A percentile compares a stretch with the other conserved stretches of the same genome.
phyloP scores from a whole-genome alignment of 352 stramenopile genomes.

The Phytophthora crassamura region DNA sequence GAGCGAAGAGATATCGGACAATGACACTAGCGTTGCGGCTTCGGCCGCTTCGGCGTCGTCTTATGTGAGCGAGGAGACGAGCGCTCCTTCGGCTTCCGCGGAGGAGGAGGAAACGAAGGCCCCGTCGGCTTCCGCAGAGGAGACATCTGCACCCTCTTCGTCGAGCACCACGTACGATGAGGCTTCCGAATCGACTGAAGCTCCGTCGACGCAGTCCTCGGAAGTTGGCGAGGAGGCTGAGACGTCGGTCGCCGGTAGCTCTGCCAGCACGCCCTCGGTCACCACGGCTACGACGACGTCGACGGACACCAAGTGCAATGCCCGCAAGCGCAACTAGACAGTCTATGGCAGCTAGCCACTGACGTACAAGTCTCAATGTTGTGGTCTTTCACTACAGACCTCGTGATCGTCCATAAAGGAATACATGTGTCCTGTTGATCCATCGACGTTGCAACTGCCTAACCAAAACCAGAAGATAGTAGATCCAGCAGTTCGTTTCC shows the following conservation, averaged over 20 bases:
- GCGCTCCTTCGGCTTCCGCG: conserved; percentile 3
- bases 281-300: conserved; percentile 7
- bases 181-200: conserved; percentile 11
- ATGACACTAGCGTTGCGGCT: no score
- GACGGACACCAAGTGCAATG: conserved; percentile 21
- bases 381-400: no score
- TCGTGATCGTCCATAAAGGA: no score
- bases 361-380: no score
- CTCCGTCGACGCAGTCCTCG: conserved; percentile 7
- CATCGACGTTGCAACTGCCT: no score
- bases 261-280: conserved; percentile 7
- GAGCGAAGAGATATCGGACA: conserved; percentile 13
- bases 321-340: conserved; percentile 13
- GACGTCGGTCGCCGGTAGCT: conserved; percentile 16
- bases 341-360: no score
- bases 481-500: no score
- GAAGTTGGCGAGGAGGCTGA: conserved; percentile 8
- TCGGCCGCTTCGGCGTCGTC: no score
- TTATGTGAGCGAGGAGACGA: conserved; percentile 8
- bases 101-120: conserved; percentile 14
- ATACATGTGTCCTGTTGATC: no score
- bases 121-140: conserved; percentile 14
- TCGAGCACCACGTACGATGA: conserved; percentile 3
- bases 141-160: conserved; percentile 3
- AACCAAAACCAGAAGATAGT: no score